These are phyloP conservation scores for Danielia reshetovae DNA, from an alignment of 805 yeast genomes.

Conservation along the genomic window DNA sequence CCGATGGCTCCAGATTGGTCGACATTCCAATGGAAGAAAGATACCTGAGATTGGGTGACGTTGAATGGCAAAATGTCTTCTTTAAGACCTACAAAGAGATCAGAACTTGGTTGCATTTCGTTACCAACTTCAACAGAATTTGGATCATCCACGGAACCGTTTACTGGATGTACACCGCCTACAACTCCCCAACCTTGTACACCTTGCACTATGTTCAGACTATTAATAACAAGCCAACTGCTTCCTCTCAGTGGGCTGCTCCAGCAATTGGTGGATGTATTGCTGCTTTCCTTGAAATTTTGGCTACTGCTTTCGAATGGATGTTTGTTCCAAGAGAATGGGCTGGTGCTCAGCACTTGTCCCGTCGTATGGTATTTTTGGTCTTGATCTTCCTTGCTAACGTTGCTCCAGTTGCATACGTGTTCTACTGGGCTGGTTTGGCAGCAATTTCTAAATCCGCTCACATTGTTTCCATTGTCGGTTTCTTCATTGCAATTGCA, in stretches of 20 bases:
- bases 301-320: constrained; percentile 92
- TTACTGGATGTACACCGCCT: constrained; percentile 94
- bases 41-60: constrained; percentile 84
- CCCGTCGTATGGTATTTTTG: constrained; percentile 81
- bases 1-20: constrained; percentile 87
- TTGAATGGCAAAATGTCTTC: constrained; percentile 86
- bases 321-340: constrained; percentile 94
- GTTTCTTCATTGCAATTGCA: constrained; percentile 82
- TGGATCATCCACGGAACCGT: constrained; percentile 91
- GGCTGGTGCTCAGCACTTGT: constrained; percentile 98
- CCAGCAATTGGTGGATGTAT: constrained; percentile 89
- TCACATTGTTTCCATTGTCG: constrained; percentile 74
- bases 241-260: constrained; percentile 90
- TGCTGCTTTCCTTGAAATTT: constrained; percentile 75
- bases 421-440: constrained; percentile 75
- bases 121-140: constrained; percentile 77
- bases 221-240: constrained; percentile 78
- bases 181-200: constrained; percentile 87
- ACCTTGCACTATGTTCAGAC: constrained; percentile 84
- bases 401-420: constrained; percentile 81
- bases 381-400: constrained; percentile 62
- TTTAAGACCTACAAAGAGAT: constrained; percentile 72
- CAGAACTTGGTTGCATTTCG: constrained; percentile 72
- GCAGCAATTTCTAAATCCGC: constrained; percentile 68
- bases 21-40: constrained; percentile 90